Conservation (phyloP, 108 stramenopile species). For the Nitzschia sp. region DNA sequence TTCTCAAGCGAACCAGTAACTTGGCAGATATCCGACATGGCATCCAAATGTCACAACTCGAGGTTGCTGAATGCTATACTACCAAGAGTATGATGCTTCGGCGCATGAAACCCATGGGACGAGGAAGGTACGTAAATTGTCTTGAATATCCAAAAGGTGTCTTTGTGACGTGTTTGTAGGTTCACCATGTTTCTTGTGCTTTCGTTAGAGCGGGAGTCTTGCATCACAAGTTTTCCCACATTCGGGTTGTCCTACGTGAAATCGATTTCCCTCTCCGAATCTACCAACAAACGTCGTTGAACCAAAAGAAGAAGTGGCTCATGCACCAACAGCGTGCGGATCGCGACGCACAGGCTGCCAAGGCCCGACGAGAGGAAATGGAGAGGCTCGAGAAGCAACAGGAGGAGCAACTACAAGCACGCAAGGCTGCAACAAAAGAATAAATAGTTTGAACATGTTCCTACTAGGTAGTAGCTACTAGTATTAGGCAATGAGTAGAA, state of each 20-base stretch:
- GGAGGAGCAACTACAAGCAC: conserved; percentile 30
- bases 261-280: conserved; percentile 81
- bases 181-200: not conserved
- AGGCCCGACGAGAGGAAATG: conserved; percentile 69
- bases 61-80: conserved; percentile 84
- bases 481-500: no score
- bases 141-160: not conserved
- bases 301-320: conserved; percentile 74
- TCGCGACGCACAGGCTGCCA: conserved; percentile 57
- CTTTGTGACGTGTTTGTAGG: no score
- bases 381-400: conserved; percentile 51
- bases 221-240: conserved; percentile 64
- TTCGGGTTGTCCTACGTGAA: conserved; percentile 73
- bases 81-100: conserved; percentile 71
- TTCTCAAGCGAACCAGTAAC: conserved; percentile 70
- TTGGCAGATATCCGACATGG: conserved; percentile 70
- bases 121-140: conserved; percentile 60
- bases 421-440: conserved; percentile 10
- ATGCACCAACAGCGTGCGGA: conserved; percentile 54
- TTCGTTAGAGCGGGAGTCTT: conserved; percentile 55
- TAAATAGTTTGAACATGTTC: no score
- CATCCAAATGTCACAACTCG: conserved; percentile 70
- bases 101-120: conserved; percentile 76
- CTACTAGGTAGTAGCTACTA: no score
- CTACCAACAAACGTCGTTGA: conserved; percentile 53